Base-by-base conservation (phyloP, 192 early-diverging fungal species). In the Coemansia pectinata region DNA sequence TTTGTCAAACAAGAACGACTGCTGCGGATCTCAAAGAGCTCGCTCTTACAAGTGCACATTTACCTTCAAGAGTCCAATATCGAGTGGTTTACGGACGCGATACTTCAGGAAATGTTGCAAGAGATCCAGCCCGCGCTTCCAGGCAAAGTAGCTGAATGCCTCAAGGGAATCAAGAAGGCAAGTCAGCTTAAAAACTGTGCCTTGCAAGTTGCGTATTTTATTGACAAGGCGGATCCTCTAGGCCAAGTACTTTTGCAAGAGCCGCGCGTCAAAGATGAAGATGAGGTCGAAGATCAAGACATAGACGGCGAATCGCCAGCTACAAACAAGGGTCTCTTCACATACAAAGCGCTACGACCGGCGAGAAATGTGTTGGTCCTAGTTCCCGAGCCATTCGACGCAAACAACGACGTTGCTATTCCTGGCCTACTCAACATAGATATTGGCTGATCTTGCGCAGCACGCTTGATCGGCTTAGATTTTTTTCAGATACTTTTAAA, bases 21-120 rank as follows among this genome's bases (percentile, higher is more conserved):
- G 21, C 70, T 83, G n/a, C 64, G 81, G 19, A 72, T 66, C 25
- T 83, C 81, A 25, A 58, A 63, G 12, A 29, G 45, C 48, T 23
- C 45, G 17, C 39, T 58, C 11, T 42, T 83, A 31, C 53, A 63
- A 3, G 76, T 75, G 0, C 69, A 75, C 31, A 72, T 83, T 10
- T 83, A 83, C 36, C 9, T 78, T 0, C 72, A 83, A 40, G 72
- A 83, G 36, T 33, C 42, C 40, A 74, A 83, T 58, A 34, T 74
- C 4, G 65, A 34, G 12, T 83, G 81, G 81, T 77, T 83, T 33
- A 72, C 81, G 3, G 81, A 83, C 52, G 64, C 39, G 15, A 23
- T 78, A 44, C 73, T 83, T 12, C 81, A 83, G 52, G 81, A 83
- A 52, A 64, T 83, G 14, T 70, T 83, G 34, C 72, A 75, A 38